These are phyloP conservation scores for Leptographium wingfieldii DNA, from an alignment of 2,329 filamentous ascomycete species.

Conservation along the genomic window DNA sequence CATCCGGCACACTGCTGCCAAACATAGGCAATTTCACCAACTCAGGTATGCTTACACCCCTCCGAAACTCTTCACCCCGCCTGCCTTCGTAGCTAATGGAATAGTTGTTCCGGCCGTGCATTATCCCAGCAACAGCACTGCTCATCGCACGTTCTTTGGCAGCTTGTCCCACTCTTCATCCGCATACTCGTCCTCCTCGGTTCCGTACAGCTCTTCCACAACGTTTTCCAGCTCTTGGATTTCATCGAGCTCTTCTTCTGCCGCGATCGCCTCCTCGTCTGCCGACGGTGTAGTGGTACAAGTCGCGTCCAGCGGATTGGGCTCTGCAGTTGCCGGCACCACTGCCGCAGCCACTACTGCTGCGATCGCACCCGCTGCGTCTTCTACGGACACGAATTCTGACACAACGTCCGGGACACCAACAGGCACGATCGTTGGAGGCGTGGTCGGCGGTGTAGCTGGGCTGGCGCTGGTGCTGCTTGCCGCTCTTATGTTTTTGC, in stretches of 20 bases:
- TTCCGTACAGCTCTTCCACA: slow-evolving; percentile 9
- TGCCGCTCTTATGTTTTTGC: slow-evolving; percentile 38
- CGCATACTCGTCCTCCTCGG: slow-evolving; percentile 3
- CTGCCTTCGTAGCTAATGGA: not conserved
- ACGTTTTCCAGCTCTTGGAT: slow-evolving; percentile 15
- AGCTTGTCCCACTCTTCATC: slow-evolving; percentile 3
- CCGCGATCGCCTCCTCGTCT: not conserved
- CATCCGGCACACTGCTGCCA: not conserved
- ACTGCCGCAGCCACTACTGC: slow-evolving; percentile 15
- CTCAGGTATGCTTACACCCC: not conserved
- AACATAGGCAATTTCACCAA: not conserved
- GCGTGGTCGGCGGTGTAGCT: slow-evolving; percentile 45
- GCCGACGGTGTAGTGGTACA: slow-evolving; percentile 8
- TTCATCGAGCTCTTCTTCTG: slow-evolving; percentile 2
- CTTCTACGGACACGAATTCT: slow-evolving; percentile 8
- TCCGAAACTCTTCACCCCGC: not conserved
- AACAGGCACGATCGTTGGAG: slow-evolving; percentile 34
- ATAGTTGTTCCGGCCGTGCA: not conserved
- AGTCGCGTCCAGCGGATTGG: slow-evolving; percentile 4
- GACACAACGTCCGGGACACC: slow-evolving; percentile 15
- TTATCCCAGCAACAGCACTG: not conserved
- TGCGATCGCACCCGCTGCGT: slow-evolving; percentile 7
- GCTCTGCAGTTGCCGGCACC: slow-evolving; percentile 13
- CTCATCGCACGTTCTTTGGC: not conserved
- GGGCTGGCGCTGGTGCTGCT: slow-evolving; percentile 44